A percentile compares a stretch with the other conserved stretches of the same genome.
These are phyloP conservation scores for Leptosphaerulina australis DNA, from an alignment of 2,329 filamentous ascomycete species.

Conservation along the genomic window DNA sequence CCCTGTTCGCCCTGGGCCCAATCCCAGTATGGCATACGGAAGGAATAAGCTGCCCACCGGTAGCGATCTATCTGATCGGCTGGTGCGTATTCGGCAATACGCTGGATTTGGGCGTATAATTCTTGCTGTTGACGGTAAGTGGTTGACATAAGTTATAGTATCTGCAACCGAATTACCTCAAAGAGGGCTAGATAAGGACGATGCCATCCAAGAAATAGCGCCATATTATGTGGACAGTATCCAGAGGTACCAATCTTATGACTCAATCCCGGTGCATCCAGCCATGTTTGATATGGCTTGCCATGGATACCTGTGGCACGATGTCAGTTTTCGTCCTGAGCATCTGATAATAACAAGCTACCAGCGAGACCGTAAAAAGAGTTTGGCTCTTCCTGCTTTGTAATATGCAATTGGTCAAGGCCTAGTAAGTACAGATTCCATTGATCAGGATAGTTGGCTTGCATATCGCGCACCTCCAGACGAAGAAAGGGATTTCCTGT, in stretches of 20 bases:
- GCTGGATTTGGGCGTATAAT: constrained; percentile 31
- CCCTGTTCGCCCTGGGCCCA: constrained; percentile 35
- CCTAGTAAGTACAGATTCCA: constrained; percentile 80
- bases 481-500: constrained; percentile 52
- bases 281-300: constrained; percentile 45
- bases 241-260: constrained; percentile 52
- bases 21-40: constrained; percentile 47
- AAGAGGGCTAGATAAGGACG: constrained; percentile 74
- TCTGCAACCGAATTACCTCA: constrained; percentile 52
- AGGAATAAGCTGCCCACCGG: constrained; percentile 33
- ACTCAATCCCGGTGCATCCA: constrained; percentile 42
- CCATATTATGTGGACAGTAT: constrained; percentile 79
- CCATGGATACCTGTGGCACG: constrained; percentile 41
- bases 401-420: constrained; percentile 71
- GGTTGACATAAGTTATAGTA: neutral
- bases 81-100: constrained; percentile 27
- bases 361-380: constrained; percentile 82
- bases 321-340: too few relatives aligned
- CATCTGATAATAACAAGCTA: constrained; percentile 41
- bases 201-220: constrained; percentile 85
- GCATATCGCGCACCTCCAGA: constrained; percentile 70
- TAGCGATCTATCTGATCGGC: constrained; percentile 28
- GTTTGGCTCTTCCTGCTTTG: constrained; percentile 65
- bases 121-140: constrained; percentile 33
- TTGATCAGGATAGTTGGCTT: constrained; percentile 62